Percentiles rank a stretch among this genome's conserved stretches.
Conservation (phyloP, 148 eudicot genomes). For the Persicaria maculosa region DNA sequence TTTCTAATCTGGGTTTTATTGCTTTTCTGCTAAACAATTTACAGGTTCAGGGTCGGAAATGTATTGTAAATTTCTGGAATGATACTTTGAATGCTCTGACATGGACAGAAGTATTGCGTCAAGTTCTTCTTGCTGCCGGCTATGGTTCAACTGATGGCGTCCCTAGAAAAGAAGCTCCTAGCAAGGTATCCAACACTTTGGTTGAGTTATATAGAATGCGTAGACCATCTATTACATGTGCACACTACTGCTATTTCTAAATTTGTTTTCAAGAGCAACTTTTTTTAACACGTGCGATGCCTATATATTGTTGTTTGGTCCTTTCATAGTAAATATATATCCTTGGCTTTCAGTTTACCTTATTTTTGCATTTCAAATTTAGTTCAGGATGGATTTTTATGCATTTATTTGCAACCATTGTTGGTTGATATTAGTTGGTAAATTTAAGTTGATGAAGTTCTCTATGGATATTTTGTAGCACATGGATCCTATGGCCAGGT, state of each 20-base stretch:
- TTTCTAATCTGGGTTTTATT: neutral
- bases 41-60: constrained; percentile 48
- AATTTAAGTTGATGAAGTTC: neutral
- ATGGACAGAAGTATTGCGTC: constrained; percentile 81
- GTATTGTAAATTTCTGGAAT: constrained; percentile 52
- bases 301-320: neutral
- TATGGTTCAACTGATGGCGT: constrained; percentile 55
- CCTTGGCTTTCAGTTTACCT: neutral
- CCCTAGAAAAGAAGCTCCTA: constrained; percentile 28
- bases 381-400: neutral
- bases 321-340: neutral
- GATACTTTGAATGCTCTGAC: constrained; percentile 65
- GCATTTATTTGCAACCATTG: neutral
- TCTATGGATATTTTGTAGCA: constrained; percentile 36
- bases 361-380: neutral
- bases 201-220: constrained; percentile 5
- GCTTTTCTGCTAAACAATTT: constrained; percentile 5
- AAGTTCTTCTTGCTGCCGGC: constrained; percentile 85
- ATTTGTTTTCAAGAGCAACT: neutral
- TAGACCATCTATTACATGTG: neutral
- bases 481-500: constrained; percentile 49
- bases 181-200: constrained; percentile 42
- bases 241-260: neutral
- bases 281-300: neutral
- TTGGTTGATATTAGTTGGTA: neutral